Base-by-base conservation (phyloP, 768 basidiomycete genomes). In the Agaricus subrufescens region DNA sequence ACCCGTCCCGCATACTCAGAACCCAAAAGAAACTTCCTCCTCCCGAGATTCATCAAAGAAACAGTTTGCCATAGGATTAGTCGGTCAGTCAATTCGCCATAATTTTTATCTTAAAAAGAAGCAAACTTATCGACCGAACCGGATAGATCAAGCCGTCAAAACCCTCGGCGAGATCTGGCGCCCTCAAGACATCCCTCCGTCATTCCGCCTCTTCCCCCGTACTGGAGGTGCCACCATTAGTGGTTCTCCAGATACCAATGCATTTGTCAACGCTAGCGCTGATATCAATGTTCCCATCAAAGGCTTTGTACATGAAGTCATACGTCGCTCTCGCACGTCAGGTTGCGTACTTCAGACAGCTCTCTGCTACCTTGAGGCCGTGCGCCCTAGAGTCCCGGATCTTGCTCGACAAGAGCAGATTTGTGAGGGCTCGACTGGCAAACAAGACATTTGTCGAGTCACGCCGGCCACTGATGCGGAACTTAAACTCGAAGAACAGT, bases 291-390 rank as follows among this genome's bases (percentile, higher is more conserved):
- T 83, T 7, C 85, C 88, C 7, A 79, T 91, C 60, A 85, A 81
- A 60, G 76, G 79, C 4, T 96, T 96, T 63, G 90, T 96, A 29
- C 88, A 91, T 66, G 92, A 96, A 70, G 89, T 94, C 7, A 78
- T 96, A 12, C 81, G 90, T 50, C 87, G 94, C 38, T 94, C 91
- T 11, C 82, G 90, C 46, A 94, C 92, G 0, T 89, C 90, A 4
- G 89, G 86, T 43, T 83, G 80, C 44, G 89, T 93, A 3, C 77
- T 96, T 7, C 92, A 95, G 66, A 89, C 91, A 0, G 93, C 94
- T 0, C 72, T 93, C 0, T 92, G 93, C 66, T 95, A 94, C 66
- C 73, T 95, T 11, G 91, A 93, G 68, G 91, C 88, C 3, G 79
- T 92, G n/a, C 85, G 90, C 4, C 66, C 74, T 27, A 86, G 82